A percentile compares a stretch with the other conserved stretches of the same genome.
Evolutionary conservation across 2,329 filamentous ascomycete species (phyloP).

Genomic region (Botrytis sinoallii): DNA sequence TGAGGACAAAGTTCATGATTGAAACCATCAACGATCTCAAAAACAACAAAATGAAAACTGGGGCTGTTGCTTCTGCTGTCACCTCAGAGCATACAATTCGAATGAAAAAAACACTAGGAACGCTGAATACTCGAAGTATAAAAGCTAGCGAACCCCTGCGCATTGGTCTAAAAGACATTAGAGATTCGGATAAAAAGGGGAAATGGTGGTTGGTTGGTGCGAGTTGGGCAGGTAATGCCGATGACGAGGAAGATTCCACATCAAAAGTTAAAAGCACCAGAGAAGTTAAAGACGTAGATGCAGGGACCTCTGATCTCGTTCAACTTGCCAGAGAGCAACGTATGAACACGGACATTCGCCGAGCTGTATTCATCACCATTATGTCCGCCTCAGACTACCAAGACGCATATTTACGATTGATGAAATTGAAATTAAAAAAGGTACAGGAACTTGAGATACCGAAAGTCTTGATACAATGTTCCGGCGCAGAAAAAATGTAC

Average conservation of each 20-base stretch:
- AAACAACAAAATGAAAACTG: slow-evolving; percentile 84
- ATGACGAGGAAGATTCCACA: slow-evolving; percentile 33
- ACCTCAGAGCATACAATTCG: slow-evolving; percentile 78
- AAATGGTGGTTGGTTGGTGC: slow-evolving; percentile 99
- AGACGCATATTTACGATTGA: slow-evolving; percentile 75
- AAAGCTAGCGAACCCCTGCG: slow-evolving; percentile 79
- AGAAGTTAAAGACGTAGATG: slow-evolving; percentile 36
- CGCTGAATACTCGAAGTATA: slow-evolving; percentile 64
- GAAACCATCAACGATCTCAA: slow-evolving; percentile 93
- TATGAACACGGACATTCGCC: slow-evolving; percentile 40
- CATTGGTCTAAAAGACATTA: slow-evolving; percentile 77
- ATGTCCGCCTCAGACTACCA: slow-evolving; percentile 81
- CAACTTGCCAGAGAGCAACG: slow-evolving; percentile 39
- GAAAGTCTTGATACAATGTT: slow-evolving; percentile 82
- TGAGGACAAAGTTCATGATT: slow-evolving; percentile 95
- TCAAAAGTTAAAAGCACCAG: background rate
- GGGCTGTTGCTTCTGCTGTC: slow-evolving; percentile 65
- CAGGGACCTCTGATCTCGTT: slow-evolving; percentile 35
- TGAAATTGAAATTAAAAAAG: slow-evolving; percentile 81
- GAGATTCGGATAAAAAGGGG: slow-evolving; percentile 77
- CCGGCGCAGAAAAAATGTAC: slow-evolving; percentile 76
- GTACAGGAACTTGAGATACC: slow-evolving; percentile 84
- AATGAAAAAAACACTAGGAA: slow-evolving; percentile 85
- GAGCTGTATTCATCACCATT: slow-evolving; percentile 86
- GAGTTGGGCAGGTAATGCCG: slow-evolving; percentile 64